Evolutionary conservation across 495 filamentous ascomycete genomes (phyloP).

Genomic region (Aspergillus steynii): DNA sequence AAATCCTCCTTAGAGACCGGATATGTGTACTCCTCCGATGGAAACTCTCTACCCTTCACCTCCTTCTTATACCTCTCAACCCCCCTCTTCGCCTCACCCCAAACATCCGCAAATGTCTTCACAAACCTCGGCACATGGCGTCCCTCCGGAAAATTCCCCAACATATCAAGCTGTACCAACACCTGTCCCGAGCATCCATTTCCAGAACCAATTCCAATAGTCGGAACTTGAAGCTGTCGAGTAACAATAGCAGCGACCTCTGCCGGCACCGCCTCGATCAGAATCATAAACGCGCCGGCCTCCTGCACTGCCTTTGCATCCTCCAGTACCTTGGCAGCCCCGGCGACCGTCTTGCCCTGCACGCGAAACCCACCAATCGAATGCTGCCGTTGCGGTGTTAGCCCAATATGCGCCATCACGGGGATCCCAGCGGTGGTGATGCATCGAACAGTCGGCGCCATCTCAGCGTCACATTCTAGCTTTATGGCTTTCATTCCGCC

Average conservation of each 20-base stretch:
- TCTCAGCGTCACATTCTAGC: conserved; percentile 88
- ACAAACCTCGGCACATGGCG: conserved; percentile 94
- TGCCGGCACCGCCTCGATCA: conserved; percentile 87
- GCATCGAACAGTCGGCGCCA: conserved; percentile 80
- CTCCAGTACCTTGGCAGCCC: conserved; percentile 71
- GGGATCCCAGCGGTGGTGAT: conserved; percentile 89
- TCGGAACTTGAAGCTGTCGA: conserved; percentile 79
- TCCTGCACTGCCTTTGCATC: conserved; percentile 90
- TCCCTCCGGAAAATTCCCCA: conserved; percentile 88
- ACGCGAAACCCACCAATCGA: conserved; percentile 91
- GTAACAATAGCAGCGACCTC: conserved; percentile 84
- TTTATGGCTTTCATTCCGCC: conserved; percentile 87
- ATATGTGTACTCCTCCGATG: conserved; percentile 89
- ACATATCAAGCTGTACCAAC: conserved; percentile 94
- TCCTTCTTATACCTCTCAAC: conserved; percentile 79
- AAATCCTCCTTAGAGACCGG: conserved; percentile 76
- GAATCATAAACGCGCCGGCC: conserved; percentile 82
- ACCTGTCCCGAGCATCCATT: conserved; percentile 94
- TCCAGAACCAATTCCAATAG: conserved; percentile 95
- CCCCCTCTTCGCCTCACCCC: conserved; percentile 76
- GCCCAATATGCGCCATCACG: conserved; percentile 87
- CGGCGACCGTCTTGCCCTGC: conserved; percentile 78
- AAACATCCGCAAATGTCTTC: conserved; percentile 91
- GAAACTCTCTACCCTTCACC: conserved; percentile 83
- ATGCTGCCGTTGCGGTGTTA: conserved; percentile 92